phyloP scores from a whole-genome alignment of 177 flowering plant species.

The Vitis hybrid region DNA sequence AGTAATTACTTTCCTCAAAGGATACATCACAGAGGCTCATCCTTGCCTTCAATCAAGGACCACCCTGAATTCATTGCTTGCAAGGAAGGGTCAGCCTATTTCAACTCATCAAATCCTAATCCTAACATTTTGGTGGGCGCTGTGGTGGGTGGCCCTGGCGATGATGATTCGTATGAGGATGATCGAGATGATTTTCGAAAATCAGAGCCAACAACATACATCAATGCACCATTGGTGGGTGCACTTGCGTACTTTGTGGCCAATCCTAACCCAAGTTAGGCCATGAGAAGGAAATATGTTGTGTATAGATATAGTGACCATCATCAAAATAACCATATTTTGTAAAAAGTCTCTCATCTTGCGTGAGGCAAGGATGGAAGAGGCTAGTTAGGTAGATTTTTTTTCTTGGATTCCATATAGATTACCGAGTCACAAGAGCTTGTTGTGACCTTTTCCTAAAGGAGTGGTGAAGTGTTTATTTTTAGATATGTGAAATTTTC shows the following conservation, averaged over 20 bases:
- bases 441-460: too few relatives aligned
- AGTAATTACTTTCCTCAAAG: slow-evolving; percentile 63
- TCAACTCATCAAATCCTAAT: slow-evolving; percentile 70
- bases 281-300: background rate
- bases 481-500: too few relatives aligned
- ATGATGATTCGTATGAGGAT: slow-evolving; percentile 73
- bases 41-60: slow-evolving; percentile 72
- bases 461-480: too few relatives aligned
- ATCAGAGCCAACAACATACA: slow-evolving; percentile 93
- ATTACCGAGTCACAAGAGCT: too few relatives aligned
- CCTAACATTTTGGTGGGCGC: slow-evolving; percentile 78
- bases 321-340: too few relatives aligned
- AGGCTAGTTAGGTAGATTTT: too few relatives aligned
- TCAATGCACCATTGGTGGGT: slow-evolving; percentile 90
- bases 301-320: slow-evolving; percentile 1
- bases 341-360: too few relatives aligned
- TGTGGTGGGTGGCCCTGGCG: slow-evolving; percentile 82
- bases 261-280: slow-evolving; percentile 48
- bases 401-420: too few relatives aligned
- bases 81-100: slow-evolving; percentile 73
- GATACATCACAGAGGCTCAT: slow-evolving; percentile 91
- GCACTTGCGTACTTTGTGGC: slow-evolving; percentile 76
- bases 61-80: slow-evolving; percentile 67
- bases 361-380: too few relatives aligned
- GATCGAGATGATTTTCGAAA: slow-evolving; percentile 68